Percentiles rank a stretch among this genome's conserved stretches.
These are phyloP conservation scores for Dissophora globulifera DNA, from an alignment of 192 early-diverging fungal species.

Conservation along the genomic window DNA sequence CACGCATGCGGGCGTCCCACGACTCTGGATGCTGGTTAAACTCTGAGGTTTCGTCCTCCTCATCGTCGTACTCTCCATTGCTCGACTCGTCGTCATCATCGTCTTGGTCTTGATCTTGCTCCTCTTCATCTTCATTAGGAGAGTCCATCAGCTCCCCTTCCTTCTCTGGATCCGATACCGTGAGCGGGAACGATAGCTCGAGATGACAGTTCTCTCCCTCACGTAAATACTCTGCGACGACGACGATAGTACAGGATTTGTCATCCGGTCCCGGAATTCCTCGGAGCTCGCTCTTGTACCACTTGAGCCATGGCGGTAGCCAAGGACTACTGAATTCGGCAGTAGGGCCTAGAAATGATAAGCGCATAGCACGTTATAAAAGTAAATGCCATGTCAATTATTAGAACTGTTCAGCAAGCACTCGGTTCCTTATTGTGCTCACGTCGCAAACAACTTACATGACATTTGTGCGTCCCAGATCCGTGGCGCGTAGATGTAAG, in stretches of 20 bases:
- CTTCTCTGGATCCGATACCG: slow-evolving; percentile 51
- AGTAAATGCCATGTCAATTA: too few species aligned
- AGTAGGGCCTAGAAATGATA: slow-evolving; percentile 58
- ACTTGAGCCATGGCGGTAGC: slow-evolving; percentile 77
- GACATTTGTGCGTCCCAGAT: slow-evolving; percentile 83
- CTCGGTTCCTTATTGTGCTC: too few species aligned
- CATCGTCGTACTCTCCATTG: slow-evolving; percentile 15
- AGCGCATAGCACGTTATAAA: background rate
- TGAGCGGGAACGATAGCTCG: slow-evolving; percentile 51
- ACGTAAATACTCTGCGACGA: slow-evolving; percentile 75
- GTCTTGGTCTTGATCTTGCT: slow-evolving; percentile 15
- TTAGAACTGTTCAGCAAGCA: too few species aligned
- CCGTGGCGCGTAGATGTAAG: slow-evolving; percentile 72
- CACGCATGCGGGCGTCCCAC: background rate
- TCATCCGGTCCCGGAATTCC: slow-evolving; percentile 71
- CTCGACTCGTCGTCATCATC: slow-evolving; percentile 14
- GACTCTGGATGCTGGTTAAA: background rate
- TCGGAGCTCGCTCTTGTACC: slow-evolving; percentile 75
- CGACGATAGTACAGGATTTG: slow-evolving; percentile 67
- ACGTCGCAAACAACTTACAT: too few species aligned
- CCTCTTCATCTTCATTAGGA: slow-evolving; percentile 12
- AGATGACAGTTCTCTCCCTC: slow-evolving; percentile 56
- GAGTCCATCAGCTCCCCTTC: slow-evolving; percentile 53
- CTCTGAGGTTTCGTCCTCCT: slow-evolving; percentile 8
- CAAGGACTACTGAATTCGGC: slow-evolving; percentile 75